phyloP scores from a whole-genome alignment of 768 basidiomycete genomes.

The Kwoniella sp. region DNA sequence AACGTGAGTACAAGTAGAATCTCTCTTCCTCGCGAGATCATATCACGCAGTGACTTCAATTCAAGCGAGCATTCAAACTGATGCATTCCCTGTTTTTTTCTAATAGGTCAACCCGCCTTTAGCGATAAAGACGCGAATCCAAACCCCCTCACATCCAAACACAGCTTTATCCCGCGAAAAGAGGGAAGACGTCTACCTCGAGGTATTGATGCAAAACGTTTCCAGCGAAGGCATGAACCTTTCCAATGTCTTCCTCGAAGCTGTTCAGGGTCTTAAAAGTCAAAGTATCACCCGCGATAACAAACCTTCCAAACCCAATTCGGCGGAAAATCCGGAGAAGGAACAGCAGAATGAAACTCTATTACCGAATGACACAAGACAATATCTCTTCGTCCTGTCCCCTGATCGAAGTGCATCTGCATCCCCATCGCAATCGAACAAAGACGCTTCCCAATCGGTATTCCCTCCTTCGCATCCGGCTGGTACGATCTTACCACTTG shows the following conservation, averaged over 20 bases:
- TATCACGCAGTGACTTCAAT: no score
- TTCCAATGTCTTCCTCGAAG: conserved; percentile 62
- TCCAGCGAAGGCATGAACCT: conserved; percentile 80
- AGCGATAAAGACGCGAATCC: conserved; percentile 92
- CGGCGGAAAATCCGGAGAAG: background rate
- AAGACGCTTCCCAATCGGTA: conserved; percentile 46
- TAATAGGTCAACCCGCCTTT: conserved; percentile 85
- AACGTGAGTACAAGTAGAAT: no score
- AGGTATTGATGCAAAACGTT: conserved; percentile 88
- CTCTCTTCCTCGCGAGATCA: no score
- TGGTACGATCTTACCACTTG: conserved; percentile 75
- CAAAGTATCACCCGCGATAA: conserved; percentile 58
- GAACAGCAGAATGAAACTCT: conserved; percentile 59
- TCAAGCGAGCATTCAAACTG: no score
- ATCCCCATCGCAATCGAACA: background rate
- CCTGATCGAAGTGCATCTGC: conserved; percentile 55
- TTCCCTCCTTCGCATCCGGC: conserved; percentile 61
- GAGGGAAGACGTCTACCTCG: conserved; percentile 82
- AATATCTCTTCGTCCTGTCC: conserved; percentile 80
- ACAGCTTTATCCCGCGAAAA: conserved; percentile 67
- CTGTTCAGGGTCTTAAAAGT: conserved; percentile 59
- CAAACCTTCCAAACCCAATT: conserved; percentile 53
- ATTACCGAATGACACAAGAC: conserved; percentile 79
- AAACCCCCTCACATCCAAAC: conserved; percentile 71
- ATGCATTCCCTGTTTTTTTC: no score